Conservation (phyloP, 2,329 filamentous ascomycete genomes). For the Rutstroemia sydowiana region DNA sequence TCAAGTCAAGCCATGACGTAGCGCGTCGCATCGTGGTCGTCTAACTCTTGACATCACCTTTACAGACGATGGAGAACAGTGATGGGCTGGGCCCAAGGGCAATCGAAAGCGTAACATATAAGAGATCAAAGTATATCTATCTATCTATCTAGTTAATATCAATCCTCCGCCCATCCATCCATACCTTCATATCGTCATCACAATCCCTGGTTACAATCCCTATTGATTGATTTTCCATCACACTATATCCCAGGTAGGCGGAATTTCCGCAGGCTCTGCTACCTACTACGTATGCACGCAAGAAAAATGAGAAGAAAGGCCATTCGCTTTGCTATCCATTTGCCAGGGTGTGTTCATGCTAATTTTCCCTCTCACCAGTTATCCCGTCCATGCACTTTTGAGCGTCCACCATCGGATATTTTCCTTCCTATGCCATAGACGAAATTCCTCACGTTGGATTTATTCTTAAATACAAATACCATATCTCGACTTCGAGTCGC, state of each 20-base stretch:
- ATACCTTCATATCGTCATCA: not conserved
- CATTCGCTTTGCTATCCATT: conserved; percentile 2
- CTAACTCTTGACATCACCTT: no score
- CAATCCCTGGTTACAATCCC: not conserved
- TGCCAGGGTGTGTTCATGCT: conserved; percentile 5
- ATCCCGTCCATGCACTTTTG: no score
- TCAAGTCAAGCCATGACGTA: no score
- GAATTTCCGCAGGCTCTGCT: not conserved
- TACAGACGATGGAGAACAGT: no score
- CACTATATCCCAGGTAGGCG: not conserved
- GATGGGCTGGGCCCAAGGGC: no score
- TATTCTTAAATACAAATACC: conserved; percentile 10
- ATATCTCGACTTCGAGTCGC: not conserved
- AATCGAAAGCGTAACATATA: not conserved
- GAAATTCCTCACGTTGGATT: not conserved
- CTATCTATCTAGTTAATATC: not conserved
- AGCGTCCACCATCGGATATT: not conserved
- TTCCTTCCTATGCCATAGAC: not conserved
- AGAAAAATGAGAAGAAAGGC: not conserved
- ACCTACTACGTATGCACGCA: not conserved
- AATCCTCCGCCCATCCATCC: not conserved
- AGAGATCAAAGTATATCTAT: conserved; percentile 10
- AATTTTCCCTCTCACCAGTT: conserved; percentile 1
- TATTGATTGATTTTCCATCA: not conserved
- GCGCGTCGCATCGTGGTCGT: no score